A percentile compares a stretch with the other conserved stretches of the same genome.
Evolutionary conservation across 2,329 filamentous ascomycete species (phyloP).

Genomic region (Hymenoscyphus scutula): DNA sequence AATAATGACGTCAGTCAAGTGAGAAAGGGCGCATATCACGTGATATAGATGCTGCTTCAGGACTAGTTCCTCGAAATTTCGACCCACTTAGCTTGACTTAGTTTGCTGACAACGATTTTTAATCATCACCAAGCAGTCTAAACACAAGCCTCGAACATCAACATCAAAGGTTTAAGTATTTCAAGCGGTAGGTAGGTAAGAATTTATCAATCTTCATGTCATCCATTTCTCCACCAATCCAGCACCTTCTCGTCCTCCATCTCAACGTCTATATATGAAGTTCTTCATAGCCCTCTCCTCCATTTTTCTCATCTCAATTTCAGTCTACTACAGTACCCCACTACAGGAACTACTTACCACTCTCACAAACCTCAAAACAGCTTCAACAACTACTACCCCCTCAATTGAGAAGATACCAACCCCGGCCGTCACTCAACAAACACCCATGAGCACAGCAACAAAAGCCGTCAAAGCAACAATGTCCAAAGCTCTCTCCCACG

Average conservation of each 20-base stretch:
- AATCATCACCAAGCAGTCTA: slow-evolving; percentile 9
- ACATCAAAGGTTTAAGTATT: slow-evolving; percentile 4
- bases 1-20: not conserved
- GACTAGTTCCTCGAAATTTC: not conserved
- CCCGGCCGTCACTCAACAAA: slow-evolving; percentile 10
- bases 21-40: not conserved
- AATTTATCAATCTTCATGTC: slow-evolving; percentile 26
- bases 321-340: slow-evolving; percentile 30
- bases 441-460: slow-evolving; percentile 27
- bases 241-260: slow-evolving; percentile 24
- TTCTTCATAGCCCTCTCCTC: slow-evolving; percentile 33
- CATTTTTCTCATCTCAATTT: slow-evolving; percentile 36
- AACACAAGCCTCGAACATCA: slow-evolving; percentile 6
- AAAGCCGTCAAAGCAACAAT: slow-evolving; percentile 46
- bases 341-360: slow-evolving; percentile 27
- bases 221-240: slow-evolving; percentile 26
- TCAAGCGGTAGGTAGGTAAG: slow-evolving; percentile 22
- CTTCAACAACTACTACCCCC: slow-evolving; percentile 14
- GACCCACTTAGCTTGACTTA: not conserved
- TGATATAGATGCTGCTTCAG: not conserved
- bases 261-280: slow-evolving; percentile 35
- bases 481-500: slow-evolving; percentile 62
- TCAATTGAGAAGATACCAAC: slow-evolving; percentile 12
- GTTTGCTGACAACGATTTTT: slow-evolving; percentile 1
- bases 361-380: slow-evolving; percentile 12